Evolutionary conservation across 108 stramenopile species (phyloP), one percentile per base, ranked within the genome.

Genomic region (Cyclotella sp.): DNA sequence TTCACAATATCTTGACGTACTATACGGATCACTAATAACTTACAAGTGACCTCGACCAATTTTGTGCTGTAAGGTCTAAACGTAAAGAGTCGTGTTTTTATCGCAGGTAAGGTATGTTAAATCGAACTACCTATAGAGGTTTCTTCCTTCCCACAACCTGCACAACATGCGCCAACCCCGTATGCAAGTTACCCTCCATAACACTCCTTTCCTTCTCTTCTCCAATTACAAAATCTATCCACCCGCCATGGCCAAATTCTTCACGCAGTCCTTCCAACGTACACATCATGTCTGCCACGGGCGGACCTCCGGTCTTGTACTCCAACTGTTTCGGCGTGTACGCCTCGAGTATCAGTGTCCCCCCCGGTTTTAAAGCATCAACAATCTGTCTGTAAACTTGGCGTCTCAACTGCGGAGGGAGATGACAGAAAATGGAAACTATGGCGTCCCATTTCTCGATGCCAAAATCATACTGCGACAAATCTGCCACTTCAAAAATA

Each of bases 231-330:
- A 88, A 64, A 15, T 80, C 80, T 0, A 65, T 27, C 19, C 68
- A 71, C 34, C 34, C 34, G 6, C 34, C 34, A 34, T 5, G 34
- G n/a, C 21, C 73, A 14, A 88, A 69, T 12, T 70, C 84, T 16
- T 78, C 53, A 7, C 39, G 43, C 52, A 88, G 41, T 9, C 64
- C 55, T 22, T 79, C 63, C 29, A 49, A 26, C 0, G 69, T 60
- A 29, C 55, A 76, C 73, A 83, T 76, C 71, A 79, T 66, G 8
- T 70, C 78, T 5, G 76, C 60, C 16, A 44, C 49, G n/a, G 75
- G 82, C 21, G 87, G 85, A 41, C 87, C 87, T 29, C 87, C 85
- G 15, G 87, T 88, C 40, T 84, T 81, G 79, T 74, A 83, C 29
- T 85, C 75, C 29, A 88, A 60, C 57, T 85, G 87, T 19, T 84